These are phyloP conservation scores for Pyrenophora seminiperda DNA, from an alignment of 2,329 filamentous ascomycete genomes.

Conservation along the genomic window DNA sequence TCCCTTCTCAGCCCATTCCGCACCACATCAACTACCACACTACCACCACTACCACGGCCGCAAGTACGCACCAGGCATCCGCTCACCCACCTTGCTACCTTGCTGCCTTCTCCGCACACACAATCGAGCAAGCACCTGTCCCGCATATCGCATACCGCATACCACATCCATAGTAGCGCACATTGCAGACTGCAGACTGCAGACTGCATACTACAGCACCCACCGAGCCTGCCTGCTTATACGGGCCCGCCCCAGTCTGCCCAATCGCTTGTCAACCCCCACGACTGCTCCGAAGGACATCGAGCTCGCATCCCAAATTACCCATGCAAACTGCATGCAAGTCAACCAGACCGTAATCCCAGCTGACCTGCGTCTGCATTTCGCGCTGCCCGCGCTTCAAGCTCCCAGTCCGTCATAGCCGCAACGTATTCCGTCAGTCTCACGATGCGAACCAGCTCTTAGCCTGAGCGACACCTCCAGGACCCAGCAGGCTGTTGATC, in stretches of 20 bases:
- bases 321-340: conserved; percentile 27
- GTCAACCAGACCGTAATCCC: conserved; percentile 20
- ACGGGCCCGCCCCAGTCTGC: conserved; percentile 17
- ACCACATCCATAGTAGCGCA: neutral
- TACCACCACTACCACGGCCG: too few species aligned
- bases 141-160: neutral
- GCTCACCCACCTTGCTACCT: too few species aligned
- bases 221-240: conserved; percentile 9
- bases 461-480: conserved; percentile 24
- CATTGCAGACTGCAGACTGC: too few species aligned
- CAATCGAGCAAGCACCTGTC: too few species aligned
- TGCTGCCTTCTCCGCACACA: too few species aligned
- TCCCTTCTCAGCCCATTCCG: conserved; percentile 2
- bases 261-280: conserved; percentile 26
- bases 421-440: conserved; percentile 29
- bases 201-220: conserved; percentile 11
- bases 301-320: conserved; percentile 23
- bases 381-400: conserved; percentile 43
- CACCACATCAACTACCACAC: conserved; percentile 4
- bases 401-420: conserved; percentile 31
- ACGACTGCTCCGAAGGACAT: conserved; percentile 29
- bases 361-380: conserved; percentile 35
- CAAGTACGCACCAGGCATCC: too few species aligned
- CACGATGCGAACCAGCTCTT: conserved; percentile 39
- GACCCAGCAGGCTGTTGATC: conserved; percentile 38